A percentile compares a stretch with the other conserved stretches of the same genome.
phyloP scores from a whole-genome alignment of 2,329 filamentous ascomycete genomes.

The Phaeosphaeriaceae sp. region DNA sequence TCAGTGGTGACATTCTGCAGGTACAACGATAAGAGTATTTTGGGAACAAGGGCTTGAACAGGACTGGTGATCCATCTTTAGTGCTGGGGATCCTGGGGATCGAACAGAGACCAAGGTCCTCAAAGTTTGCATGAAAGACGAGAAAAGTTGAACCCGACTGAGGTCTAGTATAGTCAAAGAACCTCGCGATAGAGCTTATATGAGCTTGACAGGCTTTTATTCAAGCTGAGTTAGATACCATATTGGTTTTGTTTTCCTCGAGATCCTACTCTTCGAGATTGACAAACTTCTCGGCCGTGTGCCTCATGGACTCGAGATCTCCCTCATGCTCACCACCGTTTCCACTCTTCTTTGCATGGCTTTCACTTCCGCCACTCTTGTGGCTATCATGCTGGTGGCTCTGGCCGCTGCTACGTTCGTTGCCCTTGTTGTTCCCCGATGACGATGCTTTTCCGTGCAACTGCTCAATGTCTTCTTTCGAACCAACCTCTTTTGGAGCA shows the following conservation, averaged over 20 bases:
- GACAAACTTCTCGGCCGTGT: conserved; percentile 23
- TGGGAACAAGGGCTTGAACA: too few relatives aligned
- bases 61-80: too few relatives aligned
- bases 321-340: background rate
- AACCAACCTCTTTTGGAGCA: conserved; percentile 1
- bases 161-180: too few relatives aligned
- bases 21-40: background rate
- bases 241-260: background rate
- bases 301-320: conserved; percentile 5
- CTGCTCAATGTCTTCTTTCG: conserved; percentile 14
- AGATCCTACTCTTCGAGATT: conserved; percentile 9
- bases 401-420: background rate
- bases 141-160: too few relatives aligned
- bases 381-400: background rate
- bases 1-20: background rate
- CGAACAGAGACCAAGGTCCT: too few relatives aligned
- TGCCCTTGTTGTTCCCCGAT: background rate
- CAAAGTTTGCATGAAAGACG: too few relatives aligned
- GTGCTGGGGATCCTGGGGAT: too few relatives aligned
- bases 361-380: background rate
- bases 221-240: too few relatives aligned
- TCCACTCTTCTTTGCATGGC: background rate
- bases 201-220: too few relatives aligned
- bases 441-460: conserved; percentile 10
- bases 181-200: too few relatives aligned